Evolutionary conservation across 495 filamentous ascomycete genomes (phyloP).

Genomic region (Margaritispora aquatica): DNA sequence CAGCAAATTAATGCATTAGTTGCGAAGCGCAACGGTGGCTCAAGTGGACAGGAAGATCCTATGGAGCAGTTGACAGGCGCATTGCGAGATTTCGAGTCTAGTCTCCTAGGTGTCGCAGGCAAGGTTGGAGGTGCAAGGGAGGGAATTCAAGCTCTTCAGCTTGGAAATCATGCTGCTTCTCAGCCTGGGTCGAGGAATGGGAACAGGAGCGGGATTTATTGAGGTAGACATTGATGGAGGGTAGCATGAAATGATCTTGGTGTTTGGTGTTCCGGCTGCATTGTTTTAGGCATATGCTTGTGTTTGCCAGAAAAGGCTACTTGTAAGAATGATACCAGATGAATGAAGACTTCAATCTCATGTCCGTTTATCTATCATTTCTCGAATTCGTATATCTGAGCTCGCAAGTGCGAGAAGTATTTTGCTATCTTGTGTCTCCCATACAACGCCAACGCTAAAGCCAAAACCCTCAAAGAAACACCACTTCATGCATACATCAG

Average conservation of each 20-base stretch:
- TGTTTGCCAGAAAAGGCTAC: neutral
- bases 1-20: constrained; percentile 65
- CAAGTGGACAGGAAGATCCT: constrained; percentile 37
- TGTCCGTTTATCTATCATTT: neutral
- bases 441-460: neutral
- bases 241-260: constrained; percentile 4
- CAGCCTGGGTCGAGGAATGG: constrained; percentile 7
- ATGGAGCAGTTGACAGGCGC: constrained; percentile 58
- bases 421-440: too few species aligned
- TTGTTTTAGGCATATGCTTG: neutral
- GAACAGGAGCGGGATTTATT: constrained; percentile 22
- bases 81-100: constrained; percentile 69
- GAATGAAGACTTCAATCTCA: neutral
- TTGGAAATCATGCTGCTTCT: constrained; percentile 43
- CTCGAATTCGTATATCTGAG: neutral
- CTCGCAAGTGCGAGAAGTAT: neutral
- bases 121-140: constrained; percentile 65
- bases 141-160: constrained; percentile 59
- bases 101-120: constrained; percentile 68
- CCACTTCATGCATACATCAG: constrained; percentile 26
- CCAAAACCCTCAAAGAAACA: too few species aligned
- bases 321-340: constrained; percentile 9
- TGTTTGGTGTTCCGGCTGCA: constrained; percentile 22
- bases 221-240: constrained; percentile 1
- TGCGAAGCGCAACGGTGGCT: constrained; percentile 46